Conservation (phyloP, 2,329 filamentous ascomycete species). For the Pseudogymnoascus sp. region DNA sequence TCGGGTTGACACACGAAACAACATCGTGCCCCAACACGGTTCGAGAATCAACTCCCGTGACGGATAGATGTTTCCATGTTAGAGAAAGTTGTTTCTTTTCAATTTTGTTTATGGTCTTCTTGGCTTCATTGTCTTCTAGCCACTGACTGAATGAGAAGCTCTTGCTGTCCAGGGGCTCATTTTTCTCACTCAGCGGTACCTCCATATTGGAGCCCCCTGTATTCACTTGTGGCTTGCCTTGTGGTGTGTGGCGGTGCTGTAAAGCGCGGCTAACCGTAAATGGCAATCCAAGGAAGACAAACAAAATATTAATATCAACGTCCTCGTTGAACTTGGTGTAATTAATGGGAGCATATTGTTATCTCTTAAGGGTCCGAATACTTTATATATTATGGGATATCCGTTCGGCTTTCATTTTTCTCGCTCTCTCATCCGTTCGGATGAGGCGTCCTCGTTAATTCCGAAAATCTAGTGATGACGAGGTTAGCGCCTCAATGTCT, state of each 20-base stretch:
- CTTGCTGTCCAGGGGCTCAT: neutral
- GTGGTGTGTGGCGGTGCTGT: neutral
- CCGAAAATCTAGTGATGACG: slow-evolving; percentile 2
- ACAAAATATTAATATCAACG: neutral
- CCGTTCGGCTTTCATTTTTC: neutral
- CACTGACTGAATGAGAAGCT: slow-evolving; percentile 4
- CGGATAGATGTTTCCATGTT: slow-evolving; percentile 10
- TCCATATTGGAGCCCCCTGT: neutral
- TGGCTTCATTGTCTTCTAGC: slow-evolving; percentile 11
- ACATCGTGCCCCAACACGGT: slow-evolving; percentile 12
- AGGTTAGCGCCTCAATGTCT: neutral
- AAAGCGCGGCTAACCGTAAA: neutral
- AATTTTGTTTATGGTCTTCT: neutral
- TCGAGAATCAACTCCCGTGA: slow-evolving; percentile 11
- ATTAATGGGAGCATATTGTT: neutral
- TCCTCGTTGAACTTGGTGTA: neutral
- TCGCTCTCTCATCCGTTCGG: neutral
- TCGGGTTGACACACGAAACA: slow-evolving; percentile 11
- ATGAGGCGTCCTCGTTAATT: neutral
- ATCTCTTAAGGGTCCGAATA: neutral
- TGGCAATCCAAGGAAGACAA: neutral
- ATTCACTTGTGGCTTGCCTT: neutral
- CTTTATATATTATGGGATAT: neutral
- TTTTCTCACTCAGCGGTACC: neutral
- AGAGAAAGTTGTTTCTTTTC: slow-evolving; percentile 12